Percentiles rank a stretch among this genome's conserved stretches.
Evolutionary conservation across 345 rosid genomes (phyloP).

Genomic region (Mercurialis annua): DNA sequence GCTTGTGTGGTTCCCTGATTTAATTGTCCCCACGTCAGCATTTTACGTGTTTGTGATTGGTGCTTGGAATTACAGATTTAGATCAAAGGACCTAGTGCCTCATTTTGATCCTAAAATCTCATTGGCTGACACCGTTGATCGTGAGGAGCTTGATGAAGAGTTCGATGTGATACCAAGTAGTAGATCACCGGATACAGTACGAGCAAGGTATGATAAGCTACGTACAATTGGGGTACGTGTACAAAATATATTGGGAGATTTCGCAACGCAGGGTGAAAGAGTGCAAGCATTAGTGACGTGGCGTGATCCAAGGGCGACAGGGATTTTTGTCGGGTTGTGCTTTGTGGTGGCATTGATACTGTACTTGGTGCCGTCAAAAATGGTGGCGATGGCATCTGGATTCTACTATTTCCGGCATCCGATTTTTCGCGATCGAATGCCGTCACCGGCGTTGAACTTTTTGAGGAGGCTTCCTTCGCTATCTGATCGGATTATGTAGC

Average conservation of each 20-base stretch:
- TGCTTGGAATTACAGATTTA: constrained; percentile 68
- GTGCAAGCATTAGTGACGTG: constrained; percentile 77
- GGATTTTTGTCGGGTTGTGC: constrained; percentile 69
- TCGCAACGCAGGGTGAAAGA: constrained; percentile 74
- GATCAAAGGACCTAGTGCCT: constrained; percentile 46
- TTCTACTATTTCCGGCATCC: constrained; percentile 90
- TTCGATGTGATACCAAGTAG: constrained; percentile 60
- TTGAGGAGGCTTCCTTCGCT: constrained; percentile 74
- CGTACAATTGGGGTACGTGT: constrained; percentile 49
- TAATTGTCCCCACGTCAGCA: constrained; percentile 64
- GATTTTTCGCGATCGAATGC: constrained; percentile 67
- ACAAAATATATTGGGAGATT: constrained; percentile 63
- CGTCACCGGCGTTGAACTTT: constrained; percentile 69
- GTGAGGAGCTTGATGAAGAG: constrained; percentile 71
- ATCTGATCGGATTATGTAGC: constrained; percentile 73
- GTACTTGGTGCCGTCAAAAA: constrained; percentile 70
- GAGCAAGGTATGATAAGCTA: constrained; percentile 56
- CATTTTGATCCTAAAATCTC: constrained; percentile 78
- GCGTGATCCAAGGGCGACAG: constrained; percentile 83
- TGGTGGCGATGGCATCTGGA: constrained; percentile 83
- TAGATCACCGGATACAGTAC: constrained; percentile 40
- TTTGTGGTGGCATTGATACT: constrained; percentile 61
- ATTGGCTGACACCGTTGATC: constrained; percentile 46
- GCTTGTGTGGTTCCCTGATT: constrained; percentile 79
- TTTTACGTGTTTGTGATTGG: constrained; percentile 76